Evolutionary conservation across 1,284 basidiomycete species (phyloP), one percentile per base, ranked within the genome.

Genomic region (Pseudozyma thailandica): DNA sequence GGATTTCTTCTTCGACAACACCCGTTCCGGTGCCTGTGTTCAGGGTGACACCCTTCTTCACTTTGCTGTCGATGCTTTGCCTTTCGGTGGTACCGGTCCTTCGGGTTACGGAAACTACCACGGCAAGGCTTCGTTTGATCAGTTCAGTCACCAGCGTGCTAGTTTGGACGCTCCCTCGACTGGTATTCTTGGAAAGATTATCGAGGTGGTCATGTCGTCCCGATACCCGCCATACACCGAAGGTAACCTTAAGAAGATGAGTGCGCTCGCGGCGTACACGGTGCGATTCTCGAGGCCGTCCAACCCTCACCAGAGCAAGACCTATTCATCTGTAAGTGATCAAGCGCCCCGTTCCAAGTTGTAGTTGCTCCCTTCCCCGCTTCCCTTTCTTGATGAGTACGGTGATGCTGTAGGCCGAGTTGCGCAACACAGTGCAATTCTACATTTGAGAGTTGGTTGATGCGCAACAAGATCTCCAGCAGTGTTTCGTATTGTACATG

Each of bases 21-120:
- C 82, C 37, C 57, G 66, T 28, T 77, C 76, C n/a, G 73, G 63
- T 37, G 68, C 56, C 2, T 71, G 58, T 18, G 55, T 76, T 15
- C 61, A 72, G 39, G 72, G 71, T 37, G 77, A 79, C 49, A 63
- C 72, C 13, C 51, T 65, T 28, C 56, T 75, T 13, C 54, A 78
- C 88, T 88, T 87, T 65, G 89, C 88, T 13, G 84, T 84, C 43
- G 76, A 88, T 13, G 80, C 85, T 2, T 84, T 88, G 56, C 89
- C 89, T 52, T 86, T 77, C 85, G 88, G 58, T 72, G 88, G 49
- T 64, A 84, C 58, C 77, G 86, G 72, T 31, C 85, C 83, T 20
- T 56, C 75, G 83, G 87, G 83, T 18, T 79, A 87, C 66, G 87
- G 87, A 6, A 63, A 64, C 28, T 86, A 87, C 76, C 81, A 85